These are phyloP conservation scores for Periconia macrospinosa DNA, from an alignment of 2,329 filamentous ascomycete species.

Conservation along the genomic window DNA sequence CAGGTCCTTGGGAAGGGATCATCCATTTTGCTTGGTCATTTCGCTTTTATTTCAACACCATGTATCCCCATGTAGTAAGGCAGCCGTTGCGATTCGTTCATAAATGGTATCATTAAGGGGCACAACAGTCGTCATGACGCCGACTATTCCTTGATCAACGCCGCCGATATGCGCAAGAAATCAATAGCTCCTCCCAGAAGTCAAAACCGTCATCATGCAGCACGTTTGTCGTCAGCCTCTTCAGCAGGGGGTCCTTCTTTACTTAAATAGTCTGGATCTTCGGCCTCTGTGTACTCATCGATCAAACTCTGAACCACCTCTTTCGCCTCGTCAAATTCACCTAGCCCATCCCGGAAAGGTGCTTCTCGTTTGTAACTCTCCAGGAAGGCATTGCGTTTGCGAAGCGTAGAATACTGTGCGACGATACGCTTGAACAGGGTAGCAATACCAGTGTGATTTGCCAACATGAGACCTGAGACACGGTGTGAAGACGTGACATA, in stretches of 20 bases:
- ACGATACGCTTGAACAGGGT: constrained; percentile 96
- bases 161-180: neutral
- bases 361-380: constrained; percentile 96
- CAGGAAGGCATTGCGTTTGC: constrained; percentile 95
- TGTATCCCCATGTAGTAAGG: too few relatives aligned
- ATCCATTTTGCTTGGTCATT: too few relatives aligned
- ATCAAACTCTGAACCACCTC: constrained; percentile 91
- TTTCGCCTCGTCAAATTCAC: constrained; percentile 93
- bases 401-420: constrained; percentile 87
- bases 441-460: constrained; percentile 96
- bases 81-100: too few relatives aligned
- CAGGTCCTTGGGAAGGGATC: too few relatives aligned
- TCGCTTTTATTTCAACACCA: too few relatives aligned
- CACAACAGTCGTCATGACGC: too few relatives aligned
- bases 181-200: neutral
- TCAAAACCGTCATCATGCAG: constrained; percentile 7
- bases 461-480: constrained; percentile 94
- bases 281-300: constrained; percentile 92
- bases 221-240: constrained; percentile 37
- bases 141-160: too few relatives aligned
- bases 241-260: constrained; percentile 57
- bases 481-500: constrained; percentile 93
- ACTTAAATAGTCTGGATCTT: constrained; percentile 86
- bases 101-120: too few relatives aligned
- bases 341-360: constrained; percentile 86